Evolutionary conservation across 176 grass and related monocot genomes (phyloP).

Genomic region (Oryza coarctata): DNA sequence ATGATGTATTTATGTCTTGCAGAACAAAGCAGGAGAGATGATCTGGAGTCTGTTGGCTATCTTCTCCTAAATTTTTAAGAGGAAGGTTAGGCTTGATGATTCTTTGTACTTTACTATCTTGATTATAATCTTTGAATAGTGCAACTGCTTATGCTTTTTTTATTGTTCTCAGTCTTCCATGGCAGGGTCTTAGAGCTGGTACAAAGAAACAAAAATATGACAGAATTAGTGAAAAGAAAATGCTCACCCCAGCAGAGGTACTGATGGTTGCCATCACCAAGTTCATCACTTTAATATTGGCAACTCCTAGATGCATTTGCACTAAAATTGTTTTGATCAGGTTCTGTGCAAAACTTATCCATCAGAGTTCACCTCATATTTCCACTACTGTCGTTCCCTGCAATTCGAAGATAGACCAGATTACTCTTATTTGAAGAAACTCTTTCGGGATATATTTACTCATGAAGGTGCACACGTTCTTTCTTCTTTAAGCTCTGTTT

Average conservation of each 20-base stretch:
- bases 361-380: conserved; percentile 81
- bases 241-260: conserved; percentile 94
- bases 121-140: conserved; percentile 16
- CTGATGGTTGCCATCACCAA: conserved; percentile 23
- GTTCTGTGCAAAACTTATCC: conserved; percentile 92
- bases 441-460: conserved; percentile 85
- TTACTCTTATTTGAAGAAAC: conserved; percentile 87
- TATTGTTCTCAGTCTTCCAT: conserved; percentile 74
- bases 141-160: conserved; percentile 30
- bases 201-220: conserved; percentile 98
- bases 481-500: background rate
- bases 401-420: conserved; percentile 89
- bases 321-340: conserved; percentile 49
- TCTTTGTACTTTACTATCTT: conserved; percentile 14
- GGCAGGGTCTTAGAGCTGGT: conserved; percentile 94
- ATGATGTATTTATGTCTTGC: conserved; percentile 30
- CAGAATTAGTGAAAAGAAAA: conserved; percentile 98
- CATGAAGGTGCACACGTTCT: conserved; percentile 61
- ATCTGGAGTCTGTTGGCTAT: conserved; percentile 95
- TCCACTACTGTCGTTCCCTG: conserved; percentile 83
- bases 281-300: conserved; percentile 6
- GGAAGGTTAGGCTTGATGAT: conserved; percentile 69
- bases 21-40: conserved; percentile 99
- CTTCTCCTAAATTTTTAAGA: conserved; percentile 91
- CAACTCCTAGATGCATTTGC: conserved; percentile 13